Percentiles rank a stretch among this genome's conserved stretches.
phyloP scores from a whole-genome alignment of 2,329 filamentous ascomycete genomes.

The Chrysosphaeria jannelii region DNA sequence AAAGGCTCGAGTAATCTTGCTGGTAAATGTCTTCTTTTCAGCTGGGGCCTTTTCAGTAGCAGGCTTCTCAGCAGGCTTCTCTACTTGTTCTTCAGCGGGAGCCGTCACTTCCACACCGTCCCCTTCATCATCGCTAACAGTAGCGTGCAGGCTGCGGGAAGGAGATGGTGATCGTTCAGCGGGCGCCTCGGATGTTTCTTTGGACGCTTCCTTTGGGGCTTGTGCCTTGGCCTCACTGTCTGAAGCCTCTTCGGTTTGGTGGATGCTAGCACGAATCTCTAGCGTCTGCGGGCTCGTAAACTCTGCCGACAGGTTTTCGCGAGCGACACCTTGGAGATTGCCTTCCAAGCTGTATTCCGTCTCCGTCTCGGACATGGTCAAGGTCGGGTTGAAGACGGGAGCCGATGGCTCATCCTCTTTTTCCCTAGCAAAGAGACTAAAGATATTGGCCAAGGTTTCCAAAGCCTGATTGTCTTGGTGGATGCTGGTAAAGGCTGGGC shows the following conservation, averaged over 20 bases:
- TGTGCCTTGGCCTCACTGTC: neutral
- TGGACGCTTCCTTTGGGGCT: constrained; percentile 7
- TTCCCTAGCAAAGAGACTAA: too few species aligned
- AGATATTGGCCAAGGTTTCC: too few species aligned
- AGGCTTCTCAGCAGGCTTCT: constrained; percentile 2
- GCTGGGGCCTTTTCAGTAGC: constrained; percentile 1
- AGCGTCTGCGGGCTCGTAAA: constrained; percentile 51
- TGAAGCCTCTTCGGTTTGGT: constrained; percentile 14
- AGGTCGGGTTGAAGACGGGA: constrained; percentile 56
- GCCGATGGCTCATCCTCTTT: too few species aligned
- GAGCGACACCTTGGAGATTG: constrained; percentile 46
- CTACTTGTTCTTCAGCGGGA: constrained; percentile 8
- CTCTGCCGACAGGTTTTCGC: constrained; percentile 46
- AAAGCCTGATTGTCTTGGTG: too few species aligned
- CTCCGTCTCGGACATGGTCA: constrained; percentile 44
- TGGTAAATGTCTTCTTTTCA: constrained; percentile 1
- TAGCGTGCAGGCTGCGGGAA: constrained; percentile 18
- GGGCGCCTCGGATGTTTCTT: neutral
- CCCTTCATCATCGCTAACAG: constrained; percentile 29
- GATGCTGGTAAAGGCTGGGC: too few species aligned
- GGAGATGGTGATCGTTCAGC: constrained; percentile 6
- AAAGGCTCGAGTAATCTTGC: constrained; percentile 20
- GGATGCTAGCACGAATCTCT: constrained; percentile 35
- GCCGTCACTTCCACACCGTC: constrained; percentile 7
- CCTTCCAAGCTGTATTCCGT: constrained; percentile 47